Conservation (phyloP, 495 filamentous ascomycete species). For the Cudoniella acicularis region DNA sequence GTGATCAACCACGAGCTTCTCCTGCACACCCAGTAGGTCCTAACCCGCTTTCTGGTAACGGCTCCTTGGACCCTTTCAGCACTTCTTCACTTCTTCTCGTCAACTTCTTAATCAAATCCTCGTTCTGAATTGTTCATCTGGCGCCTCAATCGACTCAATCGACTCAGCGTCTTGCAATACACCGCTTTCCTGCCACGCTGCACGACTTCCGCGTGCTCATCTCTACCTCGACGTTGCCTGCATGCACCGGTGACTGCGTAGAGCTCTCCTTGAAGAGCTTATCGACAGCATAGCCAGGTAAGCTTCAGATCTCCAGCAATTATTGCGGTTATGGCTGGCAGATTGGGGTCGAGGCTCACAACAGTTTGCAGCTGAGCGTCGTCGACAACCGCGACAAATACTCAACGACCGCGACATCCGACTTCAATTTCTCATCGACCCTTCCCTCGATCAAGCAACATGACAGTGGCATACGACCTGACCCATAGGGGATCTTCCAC, state of each 20-base stretch:
- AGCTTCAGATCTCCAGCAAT: not conserved
- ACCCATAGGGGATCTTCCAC: conserved; percentile 50
- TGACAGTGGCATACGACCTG: conserved; percentile 66
- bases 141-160: conserved; percentile 12
- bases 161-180: conserved; percentile 10
- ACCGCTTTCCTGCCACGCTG: conserved; percentile 8
- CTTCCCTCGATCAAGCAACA: conserved; percentile 35
- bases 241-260: conserved; percentile 23
- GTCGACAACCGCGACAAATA: conserved; percentile 11
- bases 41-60: conserved; percentile 23
- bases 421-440: conserved; percentile 3
- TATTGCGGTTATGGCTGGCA: not conserved
- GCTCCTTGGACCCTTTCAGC: conserved; percentile 10
- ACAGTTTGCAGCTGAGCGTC: conserved; percentile 6
- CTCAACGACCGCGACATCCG: conserved; percentile 5
- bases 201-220: conserved; percentile 5
- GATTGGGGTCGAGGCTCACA: conserved; percentile 10
- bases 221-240: conserved; percentile 17
- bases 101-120: conserved; percentile 5
- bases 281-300: conserved; percentile 12
- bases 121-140: not conserved
- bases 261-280: conserved; percentile 25
- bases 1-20: conserved; percentile 21
- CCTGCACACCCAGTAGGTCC: conserved; percentile 15
- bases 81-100: conserved; percentile 8